A percentile compares a stretch with the other conserved stretches of the same genome.
Conservation (phyloP, 176 grass and related monocot species). For the Aegilops sharonensis region DNA sequence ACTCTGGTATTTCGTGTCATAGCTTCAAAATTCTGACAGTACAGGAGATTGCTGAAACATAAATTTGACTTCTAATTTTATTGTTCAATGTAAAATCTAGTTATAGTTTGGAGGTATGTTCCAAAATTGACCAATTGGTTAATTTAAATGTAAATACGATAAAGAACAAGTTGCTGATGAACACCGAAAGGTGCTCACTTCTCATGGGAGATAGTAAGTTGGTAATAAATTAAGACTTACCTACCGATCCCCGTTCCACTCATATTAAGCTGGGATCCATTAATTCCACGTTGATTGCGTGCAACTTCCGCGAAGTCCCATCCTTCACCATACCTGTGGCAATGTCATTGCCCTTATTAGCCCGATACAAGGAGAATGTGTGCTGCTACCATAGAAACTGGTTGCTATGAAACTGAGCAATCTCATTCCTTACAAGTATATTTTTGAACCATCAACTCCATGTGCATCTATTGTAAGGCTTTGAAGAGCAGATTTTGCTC, state of each 20-base stretch:
- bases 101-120: background rate
- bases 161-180: background rate
- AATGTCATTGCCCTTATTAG: conserved; percentile 13
- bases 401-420: conserved; percentile 20
- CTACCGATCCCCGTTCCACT: conserved; percentile 77
- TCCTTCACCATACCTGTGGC: conserved; percentile 87
- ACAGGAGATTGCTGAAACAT: background rate
- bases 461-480: conserved; percentile 58
- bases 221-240: conserved; percentile 40
- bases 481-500: conserved; percentile 75
- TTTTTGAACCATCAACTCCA: conserved; percentile 89
- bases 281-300: conserved; percentile 80
- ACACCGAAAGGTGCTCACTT: background rate
- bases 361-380: background rate
- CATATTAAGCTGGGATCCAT: conserved; percentile 93
- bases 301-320: conserved; percentile 95
- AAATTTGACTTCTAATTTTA: background rate
- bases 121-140: background rate
- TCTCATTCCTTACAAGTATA: conserved; percentile 71
- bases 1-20: background rate
- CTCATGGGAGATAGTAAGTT: background rate
- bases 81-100: background rate
- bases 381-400: conserved; percentile 1
- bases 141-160: background rate
- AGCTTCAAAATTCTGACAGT: background rate